Evolutionary conservation across 805 yeast species (phyloP).

Genomic region (Ogataea paraovalis): DNA sequence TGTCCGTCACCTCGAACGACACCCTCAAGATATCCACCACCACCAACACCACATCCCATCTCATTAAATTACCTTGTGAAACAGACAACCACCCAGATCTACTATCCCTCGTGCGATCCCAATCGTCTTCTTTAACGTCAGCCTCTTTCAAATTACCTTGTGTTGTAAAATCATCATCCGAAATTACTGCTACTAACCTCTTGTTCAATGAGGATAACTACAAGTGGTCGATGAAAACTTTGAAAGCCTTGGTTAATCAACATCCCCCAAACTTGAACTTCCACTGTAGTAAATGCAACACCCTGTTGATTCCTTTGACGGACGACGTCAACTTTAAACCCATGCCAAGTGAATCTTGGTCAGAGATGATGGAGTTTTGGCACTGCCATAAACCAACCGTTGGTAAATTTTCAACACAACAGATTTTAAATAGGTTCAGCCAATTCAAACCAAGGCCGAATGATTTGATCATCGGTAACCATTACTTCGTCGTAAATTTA

Average conservation of each 20-base stretch:
- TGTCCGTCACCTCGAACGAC: neutral
- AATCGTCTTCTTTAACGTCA: neutral
- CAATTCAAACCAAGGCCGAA: constrained; percentile 40
- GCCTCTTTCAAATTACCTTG: neutral
- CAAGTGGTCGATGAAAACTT: constrained; percentile 23
- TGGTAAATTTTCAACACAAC: constrained; percentile 16
- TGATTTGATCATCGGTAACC: constrained; percentile 50
- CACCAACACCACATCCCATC: neutral
- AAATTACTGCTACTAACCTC: too few relatives aligned
- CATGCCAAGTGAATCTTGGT: constrained; percentile 92
- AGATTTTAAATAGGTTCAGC: constrained; percentile 33
- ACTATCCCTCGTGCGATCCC: neutral
- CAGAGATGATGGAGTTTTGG: constrained; percentile 96
- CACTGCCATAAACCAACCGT: constrained; percentile 80
- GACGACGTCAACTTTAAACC: constrained; percentile 37
- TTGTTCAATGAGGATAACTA: constrained; percentile 12
- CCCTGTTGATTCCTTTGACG: constrained; percentile 31
- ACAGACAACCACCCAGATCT: neutral
- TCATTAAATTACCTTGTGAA: neutral
- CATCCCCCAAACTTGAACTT: constrained; percentile 2
- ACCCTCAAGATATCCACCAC: neutral
- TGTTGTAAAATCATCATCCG: neutral
- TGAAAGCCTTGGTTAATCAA: constrained; percentile 1
- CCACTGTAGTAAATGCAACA: constrained; percentile 8
- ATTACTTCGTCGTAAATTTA: constrained; percentile 44